phyloP scores from a whole-genome alignment of 164 flowering plant genomes.

The Liquidambar formosana region DNA sequence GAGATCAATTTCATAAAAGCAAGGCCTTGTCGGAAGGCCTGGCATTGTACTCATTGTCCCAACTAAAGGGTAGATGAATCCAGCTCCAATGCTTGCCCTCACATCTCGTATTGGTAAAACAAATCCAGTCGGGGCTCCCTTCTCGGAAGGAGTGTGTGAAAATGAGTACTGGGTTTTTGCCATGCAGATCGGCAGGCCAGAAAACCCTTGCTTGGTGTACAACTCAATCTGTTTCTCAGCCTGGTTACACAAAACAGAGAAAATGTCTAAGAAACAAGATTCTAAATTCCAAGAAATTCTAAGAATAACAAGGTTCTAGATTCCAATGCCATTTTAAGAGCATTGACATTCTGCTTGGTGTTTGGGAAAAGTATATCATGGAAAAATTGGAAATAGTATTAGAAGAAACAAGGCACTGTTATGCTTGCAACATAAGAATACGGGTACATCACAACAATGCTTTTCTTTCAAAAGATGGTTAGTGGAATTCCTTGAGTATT shows the following conservation, averaged over 20 bases:
- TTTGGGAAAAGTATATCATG: too few relatives aligned
- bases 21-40: slow-evolving; percentile 95
- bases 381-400: too few relatives aligned
- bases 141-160: slow-evolving; percentile 69
- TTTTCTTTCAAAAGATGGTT: background rate
- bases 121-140: slow-evolving; percentile 94
- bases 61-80: slow-evolving; percentile 89
- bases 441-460: too few relatives aligned
- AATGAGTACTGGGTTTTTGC: slow-evolving; percentile 98
- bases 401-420: too few relatives aligned
- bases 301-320: too few relatives aligned
- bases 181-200: slow-evolving; percentile 92
- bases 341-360: too few relatives aligned
- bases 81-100: slow-evolving; percentile 97
- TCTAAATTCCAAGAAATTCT: background rate
- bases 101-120: slow-evolving; percentile 87
- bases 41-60: slow-evolving; percentile 99
- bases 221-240: slow-evolving; percentile 98
- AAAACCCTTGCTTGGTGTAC: slow-evolving; percentile 90
- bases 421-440: too few relatives aligned
- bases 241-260: slow-evolving; percentile 27
- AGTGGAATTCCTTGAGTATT: background rate
- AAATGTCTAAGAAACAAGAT: background rate
- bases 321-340: too few relatives aligned
- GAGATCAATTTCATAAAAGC: slow-evolving; percentile 92